Evolutionary conservation across 495 filamentous ascomycete species (phyloP).

Genomic region (Daldinia decipiens): DNA sequence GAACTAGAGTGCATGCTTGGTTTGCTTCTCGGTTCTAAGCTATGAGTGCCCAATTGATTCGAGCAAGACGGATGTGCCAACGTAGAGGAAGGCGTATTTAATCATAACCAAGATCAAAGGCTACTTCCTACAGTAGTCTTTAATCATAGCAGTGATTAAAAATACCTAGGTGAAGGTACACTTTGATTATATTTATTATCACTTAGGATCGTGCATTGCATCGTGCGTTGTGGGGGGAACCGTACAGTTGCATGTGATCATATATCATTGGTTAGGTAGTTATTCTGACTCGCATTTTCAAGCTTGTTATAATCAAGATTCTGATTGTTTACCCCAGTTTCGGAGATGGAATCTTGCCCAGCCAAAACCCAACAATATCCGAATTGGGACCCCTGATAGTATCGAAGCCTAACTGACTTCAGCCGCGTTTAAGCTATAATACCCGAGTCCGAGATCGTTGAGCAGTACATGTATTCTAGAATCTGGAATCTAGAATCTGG

Average conservation of each 20-base stretch:
- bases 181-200: background rate
- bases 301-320: too few species aligned
- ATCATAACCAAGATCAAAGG: slow-evolving; percentile 24
- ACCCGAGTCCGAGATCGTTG: too few species aligned
- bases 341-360: too few species aligned
- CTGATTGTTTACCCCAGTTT: too few species aligned
- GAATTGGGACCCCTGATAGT: too few species aligned
- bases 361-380: too few species aligned
- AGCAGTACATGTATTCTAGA: too few species aligned
- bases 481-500: too few species aligned
- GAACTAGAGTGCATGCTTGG: slow-evolving; percentile 9
- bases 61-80: background rate
- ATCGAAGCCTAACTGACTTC: too few species aligned
- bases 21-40: background rate
- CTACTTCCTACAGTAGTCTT: background rate
- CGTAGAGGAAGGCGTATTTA: slow-evolving; percentile 16
- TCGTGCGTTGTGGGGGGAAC: background rate
- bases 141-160: slow-evolving; percentile 13
- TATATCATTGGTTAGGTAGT: slow-evolving; percentile 5
- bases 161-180: background rate
- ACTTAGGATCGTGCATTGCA: background rate
- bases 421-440: too few species aligned
- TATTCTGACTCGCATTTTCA: too few species aligned
- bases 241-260: slow-evolving; percentile 9
- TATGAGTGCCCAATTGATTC: slow-evolving; percentile 15